A percentile compares a stretch with the other conserved stretches of the same genome.
Evolutionary conservation across 2,329 filamentous ascomycete species (phyloP).

Genomic region (Zarea fungicola): DNA sequence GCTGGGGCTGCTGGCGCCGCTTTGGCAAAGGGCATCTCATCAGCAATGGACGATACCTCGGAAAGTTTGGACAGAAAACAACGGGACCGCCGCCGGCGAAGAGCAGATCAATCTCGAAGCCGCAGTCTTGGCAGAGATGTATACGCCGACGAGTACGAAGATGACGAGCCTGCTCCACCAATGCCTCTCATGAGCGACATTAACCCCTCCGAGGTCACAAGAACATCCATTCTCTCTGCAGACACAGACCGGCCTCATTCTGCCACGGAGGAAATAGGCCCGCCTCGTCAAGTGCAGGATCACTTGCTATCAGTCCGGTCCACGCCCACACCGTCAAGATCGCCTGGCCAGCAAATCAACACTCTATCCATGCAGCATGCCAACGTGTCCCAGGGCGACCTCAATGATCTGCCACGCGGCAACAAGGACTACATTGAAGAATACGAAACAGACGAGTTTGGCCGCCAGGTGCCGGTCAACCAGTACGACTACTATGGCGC

Average conservation of each 20-base stretch:
- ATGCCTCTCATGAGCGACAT: conserved; percentile 88
- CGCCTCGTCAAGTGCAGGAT: conserved; percentile 59
- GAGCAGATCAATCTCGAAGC: conserved; percentile 44
- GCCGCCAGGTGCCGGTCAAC: conserved; percentile 33
- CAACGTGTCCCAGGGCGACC: conserved; percentile 55
- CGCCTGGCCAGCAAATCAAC: conserved; percentile 50
- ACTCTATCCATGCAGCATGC: conserved; percentile 64
- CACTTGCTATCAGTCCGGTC: conserved; percentile 56
- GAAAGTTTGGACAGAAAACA: conserved; percentile 47
- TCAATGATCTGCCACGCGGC: conserved; percentile 48
- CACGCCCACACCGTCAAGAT: conserved; percentile 56
- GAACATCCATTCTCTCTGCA: conserved; percentile 80
- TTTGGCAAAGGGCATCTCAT: conserved; percentile 27
- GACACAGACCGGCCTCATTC: conserved; percentile 69
- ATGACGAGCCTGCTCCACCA: conserved; percentile 57
- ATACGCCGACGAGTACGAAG: conserved; percentile 46
- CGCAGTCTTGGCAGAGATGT: conserved; percentile 40
- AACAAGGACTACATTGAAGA: conserved; percentile 41
- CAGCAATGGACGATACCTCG: conserved; percentile 34
- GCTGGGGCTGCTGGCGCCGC: conserved; percentile 38
- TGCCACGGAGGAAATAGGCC: conserved; percentile 56
- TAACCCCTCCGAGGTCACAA: conserved; percentile 79
- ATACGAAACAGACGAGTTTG: conserved; percentile 43
- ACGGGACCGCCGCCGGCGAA: conserved; percentile 45
- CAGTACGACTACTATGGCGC: conserved; percentile 38